Percentiles rank a stretch among this genome's conserved stretches.
Evolutionary conservation across 2,329 filamentous ascomycete species (phyloP).

Genomic region (Botryotinia globosa): DNA sequence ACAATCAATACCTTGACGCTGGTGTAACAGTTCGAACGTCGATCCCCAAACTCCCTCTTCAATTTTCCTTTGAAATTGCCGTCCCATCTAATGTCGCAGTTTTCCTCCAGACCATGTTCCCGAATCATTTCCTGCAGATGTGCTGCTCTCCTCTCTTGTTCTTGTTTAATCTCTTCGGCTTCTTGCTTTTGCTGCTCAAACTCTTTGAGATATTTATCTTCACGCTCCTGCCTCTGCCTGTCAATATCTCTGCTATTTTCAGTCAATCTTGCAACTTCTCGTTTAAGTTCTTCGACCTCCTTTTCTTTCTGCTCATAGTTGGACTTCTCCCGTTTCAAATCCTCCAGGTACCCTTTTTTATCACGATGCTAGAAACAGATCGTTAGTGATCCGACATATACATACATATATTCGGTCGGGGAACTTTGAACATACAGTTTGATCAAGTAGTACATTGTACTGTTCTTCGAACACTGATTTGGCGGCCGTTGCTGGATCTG

Average conservation of each 20-base stretch:
- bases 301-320: background rate
- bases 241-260: background rate
- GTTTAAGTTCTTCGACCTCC: background rate
- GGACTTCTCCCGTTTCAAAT: background rate
- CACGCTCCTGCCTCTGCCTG: background rate
- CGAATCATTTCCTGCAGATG: background rate
- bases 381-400: background rate
- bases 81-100: background rate
- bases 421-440: background rate
- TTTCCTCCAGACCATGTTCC: background rate
- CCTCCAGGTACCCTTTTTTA: background rate
- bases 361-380: background rate
- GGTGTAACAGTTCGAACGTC: background rate
- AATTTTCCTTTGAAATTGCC: background rate
- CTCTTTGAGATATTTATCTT: background rate
- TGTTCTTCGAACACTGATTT: background rate
- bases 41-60: background rate
- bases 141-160: background rate
- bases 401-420: background rate
- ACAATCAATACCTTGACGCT: background rate
- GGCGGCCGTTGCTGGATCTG: background rate
- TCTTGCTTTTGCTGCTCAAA: background rate
- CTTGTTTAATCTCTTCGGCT: background rate
- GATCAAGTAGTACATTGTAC: background rate
- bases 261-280: background rate